Evolutionary conservation across 2,329 filamentous ascomycete species (phyloP).

Genomic region (Aspergillus brunneoviolaceus): DNA sequence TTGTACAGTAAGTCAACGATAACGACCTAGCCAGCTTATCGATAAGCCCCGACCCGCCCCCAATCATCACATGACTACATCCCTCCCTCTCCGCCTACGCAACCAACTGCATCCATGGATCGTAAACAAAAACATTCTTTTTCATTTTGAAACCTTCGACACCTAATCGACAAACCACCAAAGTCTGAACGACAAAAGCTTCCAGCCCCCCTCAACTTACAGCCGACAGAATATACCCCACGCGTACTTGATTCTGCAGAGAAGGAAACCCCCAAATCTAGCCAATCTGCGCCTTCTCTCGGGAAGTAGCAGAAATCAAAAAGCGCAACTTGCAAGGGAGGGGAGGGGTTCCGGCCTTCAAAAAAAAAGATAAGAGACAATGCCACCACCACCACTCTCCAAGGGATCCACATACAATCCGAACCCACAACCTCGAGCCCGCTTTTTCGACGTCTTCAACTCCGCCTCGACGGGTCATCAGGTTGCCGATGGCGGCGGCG

Average conservation of each 20-base stretch:
- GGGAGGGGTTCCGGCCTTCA: no score
- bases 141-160: not conserved
- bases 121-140: not conserved
- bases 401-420: not conserved
- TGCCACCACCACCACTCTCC: not conserved
- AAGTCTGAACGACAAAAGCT: no score
- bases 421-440: conserved; percentile 8
- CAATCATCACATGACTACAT: not conserved
- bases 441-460: conserved; percentile 53
- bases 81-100: not conserved
- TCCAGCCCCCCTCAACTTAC: no score
- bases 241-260: no score
- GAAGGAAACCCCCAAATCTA: no score
- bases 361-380: conserved; percentile 1
- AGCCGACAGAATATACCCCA: no score
- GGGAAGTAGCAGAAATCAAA: no score
- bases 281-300: no score
- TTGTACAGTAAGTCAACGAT: not conserved
- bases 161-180: not conserved
- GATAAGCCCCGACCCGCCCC: not conserved
- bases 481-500: conserved; percentile 63
- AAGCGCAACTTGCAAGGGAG: no score
- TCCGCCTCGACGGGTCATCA: conserved; percentile 76
- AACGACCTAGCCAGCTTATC: not conserved
- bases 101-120: not conserved